Evolutionary conservation across 2,329 filamentous ascomycete genomes (phyloP), one percentile per base, ranked within the genome.

Genomic region (Penicillium hesseltinei): DNA sequence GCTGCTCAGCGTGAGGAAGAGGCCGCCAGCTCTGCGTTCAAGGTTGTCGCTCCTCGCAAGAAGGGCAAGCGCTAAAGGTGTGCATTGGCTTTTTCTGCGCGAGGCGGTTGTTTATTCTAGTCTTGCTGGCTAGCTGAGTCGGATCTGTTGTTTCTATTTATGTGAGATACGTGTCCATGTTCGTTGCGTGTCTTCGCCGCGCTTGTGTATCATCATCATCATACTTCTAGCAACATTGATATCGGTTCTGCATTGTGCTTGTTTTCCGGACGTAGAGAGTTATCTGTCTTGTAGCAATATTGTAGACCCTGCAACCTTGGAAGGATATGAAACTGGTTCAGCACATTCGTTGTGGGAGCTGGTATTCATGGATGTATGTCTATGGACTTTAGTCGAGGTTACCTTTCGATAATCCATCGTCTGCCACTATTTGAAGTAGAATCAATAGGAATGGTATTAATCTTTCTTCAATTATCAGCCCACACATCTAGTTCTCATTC

Each of bases 21-120:
- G 71, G 73, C 71, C 60, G 76, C 73, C 60, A 78, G 73, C 59
- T 75, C 88, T 10, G 85, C 84, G 49, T 97, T 97, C 80, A 94
- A 94, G 81, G 90, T 97, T 52, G 93, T 97, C 11, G 86, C 91
- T 15, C 84, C 88, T 62, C 92, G 94, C 75, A 97, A 97, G 86
- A 96, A 96, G 84, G 88, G 83, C 40, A 81, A 88, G 71, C 88
- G 89, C 81, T 91, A 88, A 68, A 48, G 36, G 45, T 60, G 40
- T 62, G 57, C 54, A 57, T 54, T 39, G 77, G 66, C 39, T 72
- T 60, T 60, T 43, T 71, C 31, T 27, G 4, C 15, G 17, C 27
- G 17, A n/a, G 6, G 3, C 4, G 0, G 17, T 19, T 21, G 15
- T 3, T 23, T 23, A 4, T 29, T 29, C 10, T 19, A 35, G 44